Conservation (phyloP, 257 asterid genomes). For the Lavandula angustifolia region DNA sequence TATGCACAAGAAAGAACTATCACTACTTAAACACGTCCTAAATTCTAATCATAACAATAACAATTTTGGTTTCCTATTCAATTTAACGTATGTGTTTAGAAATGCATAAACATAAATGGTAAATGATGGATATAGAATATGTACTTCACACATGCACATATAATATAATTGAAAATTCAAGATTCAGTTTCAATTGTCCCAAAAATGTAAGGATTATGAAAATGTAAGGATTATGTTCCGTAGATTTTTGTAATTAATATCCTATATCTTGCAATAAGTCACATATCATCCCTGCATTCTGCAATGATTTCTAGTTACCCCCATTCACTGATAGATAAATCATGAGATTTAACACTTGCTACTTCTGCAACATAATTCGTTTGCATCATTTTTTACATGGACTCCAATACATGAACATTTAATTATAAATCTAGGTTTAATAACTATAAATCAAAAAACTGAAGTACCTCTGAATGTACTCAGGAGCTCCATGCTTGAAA, state of each 20-base stretch:
- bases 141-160: not conserved
- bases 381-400: not conserved
- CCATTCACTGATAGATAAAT: not conserved
- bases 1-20: not conserved
- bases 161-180: not conserved
- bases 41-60: no score
- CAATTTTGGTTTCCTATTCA: not conserved
- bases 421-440: not conserved
- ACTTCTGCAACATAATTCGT: not conserved
- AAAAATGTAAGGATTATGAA: not conserved
- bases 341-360: not conserved
- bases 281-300: not conserved
- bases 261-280: not conserved
- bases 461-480: conserved; percentile 80
- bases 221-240: not conserved
- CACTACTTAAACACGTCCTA: not conserved
- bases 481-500: conserved; percentile 92
- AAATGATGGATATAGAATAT: not conserved
- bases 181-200: not conserved
- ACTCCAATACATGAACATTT: not conserved
- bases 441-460: not conserved
- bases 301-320: not conserved
- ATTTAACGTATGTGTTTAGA: not conserved
- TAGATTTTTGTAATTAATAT: not conserved
- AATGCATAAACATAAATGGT: not conserved